These are phyloP conservation scores for Tillandsia leiboldiana DNA, from an alignment of 176 grass and related monocot species.

Conservation along the genomic window DNA sequence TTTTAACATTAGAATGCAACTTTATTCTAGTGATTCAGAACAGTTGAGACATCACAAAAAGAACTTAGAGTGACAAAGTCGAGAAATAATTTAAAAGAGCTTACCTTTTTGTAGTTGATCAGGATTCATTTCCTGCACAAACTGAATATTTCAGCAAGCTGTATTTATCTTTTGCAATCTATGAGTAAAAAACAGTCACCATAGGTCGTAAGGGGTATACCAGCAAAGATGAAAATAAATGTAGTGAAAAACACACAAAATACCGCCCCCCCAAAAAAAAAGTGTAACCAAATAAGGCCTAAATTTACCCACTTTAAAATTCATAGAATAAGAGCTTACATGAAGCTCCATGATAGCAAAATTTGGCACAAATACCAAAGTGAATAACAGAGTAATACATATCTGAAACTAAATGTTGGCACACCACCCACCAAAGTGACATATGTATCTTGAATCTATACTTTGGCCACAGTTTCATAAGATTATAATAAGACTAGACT, in stretches of 20 bases:
- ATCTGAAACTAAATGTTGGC: too few species aligned
- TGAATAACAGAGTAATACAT: too few species aligned
- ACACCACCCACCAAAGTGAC: too few species aligned
- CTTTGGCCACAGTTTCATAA: neutral
- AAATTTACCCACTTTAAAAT: too few species aligned
- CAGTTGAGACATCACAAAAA: neutral
- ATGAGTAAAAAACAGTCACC: neutral
- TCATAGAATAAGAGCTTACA: too few species aligned
- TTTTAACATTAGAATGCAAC: neutral
- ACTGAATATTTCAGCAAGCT: neutral
- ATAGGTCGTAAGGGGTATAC: neutral
- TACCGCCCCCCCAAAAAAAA: too few species aligned
- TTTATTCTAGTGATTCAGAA: neutral
- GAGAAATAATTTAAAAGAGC: neutral
- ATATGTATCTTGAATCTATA: neutral
- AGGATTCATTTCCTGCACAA: conserved; percentile 26
- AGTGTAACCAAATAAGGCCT: too few species aligned
- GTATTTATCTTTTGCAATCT: neutral
- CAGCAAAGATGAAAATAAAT: neutral
- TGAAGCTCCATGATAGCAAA: too few species aligned
- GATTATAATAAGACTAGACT: neutral
- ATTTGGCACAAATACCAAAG: too few species aligned
- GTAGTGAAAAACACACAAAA: too few species aligned
- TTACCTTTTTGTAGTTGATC: conserved; percentile 22
- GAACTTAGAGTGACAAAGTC: neutral